These are phyloP conservation scores for Kodamaea leandrae DNA, from an alignment of 805 yeast species.

Conservation along the genomic window DNA sequence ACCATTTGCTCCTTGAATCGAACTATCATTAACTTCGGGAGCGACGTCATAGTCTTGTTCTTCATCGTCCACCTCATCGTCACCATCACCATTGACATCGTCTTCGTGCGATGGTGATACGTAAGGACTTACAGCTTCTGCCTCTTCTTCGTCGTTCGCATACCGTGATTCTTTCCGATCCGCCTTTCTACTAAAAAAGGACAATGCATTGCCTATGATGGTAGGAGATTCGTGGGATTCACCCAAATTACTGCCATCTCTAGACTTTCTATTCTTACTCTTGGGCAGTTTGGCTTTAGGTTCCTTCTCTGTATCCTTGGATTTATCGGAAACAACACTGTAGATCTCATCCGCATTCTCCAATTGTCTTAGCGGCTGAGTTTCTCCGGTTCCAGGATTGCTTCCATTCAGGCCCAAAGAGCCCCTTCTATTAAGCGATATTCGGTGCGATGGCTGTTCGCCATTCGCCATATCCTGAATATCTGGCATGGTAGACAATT, in stretches of 20 bases:
- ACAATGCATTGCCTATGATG: slow-evolving; percentile 31
- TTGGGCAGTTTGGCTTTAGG: background rate
- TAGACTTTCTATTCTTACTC: background rate
- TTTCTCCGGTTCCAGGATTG: background rate
- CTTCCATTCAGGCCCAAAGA: background rate
- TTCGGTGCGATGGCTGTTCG: background rate
- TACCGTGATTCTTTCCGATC: slow-evolving; percentile 37
- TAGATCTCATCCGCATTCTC: slow-evolving; percentile 12
- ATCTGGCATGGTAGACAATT: slow-evolving; percentile 2
- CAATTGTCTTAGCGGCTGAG: slow-evolving; percentile 8
- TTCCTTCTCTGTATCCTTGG: slow-evolving; percentile 2
- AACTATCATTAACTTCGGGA: background rate
- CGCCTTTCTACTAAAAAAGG: slow-evolving; percentile 25
- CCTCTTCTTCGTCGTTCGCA: slow-evolving; percentile 28
- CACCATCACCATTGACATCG: background rate
- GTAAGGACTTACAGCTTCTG: slow-evolving; percentile 16
- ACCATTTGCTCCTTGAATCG: background rate
- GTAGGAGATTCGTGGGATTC: slow-evolving; percentile 21
- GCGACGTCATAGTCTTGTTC: slow-evolving; percentile 1
- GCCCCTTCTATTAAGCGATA: background rate
- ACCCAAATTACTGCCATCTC: background rate
- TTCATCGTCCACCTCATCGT: slow-evolving; percentile 3
- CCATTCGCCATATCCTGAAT: background rate
- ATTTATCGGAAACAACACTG: slow-evolving; percentile 9
- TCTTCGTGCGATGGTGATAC: slow-evolving; percentile 3